Conservation (phyloP, 441 rosid species). For the Populus trichocarpa region DNA sequence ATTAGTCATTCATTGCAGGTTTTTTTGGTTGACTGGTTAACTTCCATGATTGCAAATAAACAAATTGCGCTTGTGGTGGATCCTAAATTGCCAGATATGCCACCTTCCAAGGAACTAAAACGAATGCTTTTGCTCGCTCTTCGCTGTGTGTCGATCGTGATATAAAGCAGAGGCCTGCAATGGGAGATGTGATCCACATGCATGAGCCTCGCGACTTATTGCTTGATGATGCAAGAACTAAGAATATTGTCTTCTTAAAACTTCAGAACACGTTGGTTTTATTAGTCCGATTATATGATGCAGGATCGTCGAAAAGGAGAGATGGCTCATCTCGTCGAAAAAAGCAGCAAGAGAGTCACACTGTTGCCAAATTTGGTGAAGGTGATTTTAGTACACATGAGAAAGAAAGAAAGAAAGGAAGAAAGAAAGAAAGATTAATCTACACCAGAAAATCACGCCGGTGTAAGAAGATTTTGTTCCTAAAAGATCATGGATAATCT, state of each 20-base stretch:
- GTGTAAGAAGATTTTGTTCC: neutral
- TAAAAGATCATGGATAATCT: neutral
- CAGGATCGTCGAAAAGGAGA: slow-evolving; percentile 28
- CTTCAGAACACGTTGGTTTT: neutral
- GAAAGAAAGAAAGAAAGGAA: slow-evolving; percentile 20
- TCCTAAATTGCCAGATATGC: slow-evolving; percentile 47
- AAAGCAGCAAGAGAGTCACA: slow-evolving; percentile 7
- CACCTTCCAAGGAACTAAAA: slow-evolving; percentile 57
- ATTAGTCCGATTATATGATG: slow-evolving; percentile 5
- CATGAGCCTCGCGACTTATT: slow-evolving; percentile 63
- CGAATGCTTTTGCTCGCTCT: slow-evolving; percentile 58
- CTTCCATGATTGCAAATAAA: slow-evolving; percentile 55
- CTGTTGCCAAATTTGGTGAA: neutral
- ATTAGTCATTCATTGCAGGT: slow-evolving; percentile 25
- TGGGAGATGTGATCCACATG: slow-evolving; percentile 75
- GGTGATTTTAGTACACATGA: slow-evolving; percentile 6
- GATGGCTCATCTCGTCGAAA: slow-evolving; percentile 18
- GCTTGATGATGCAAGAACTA: slow-evolving; percentile 40
- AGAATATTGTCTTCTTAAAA: neutral
- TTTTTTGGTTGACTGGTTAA: slow-evolving; percentile 63
- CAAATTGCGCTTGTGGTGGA: slow-evolving; percentile 48
- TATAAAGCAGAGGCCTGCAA: slow-evolving; percentile 51
- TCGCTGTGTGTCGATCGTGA: slow-evolving; percentile 69
- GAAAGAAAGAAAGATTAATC: slow-evolving; percentile 19
- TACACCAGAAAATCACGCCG: slow-evolving; percentile 21